A percentile compares a stretch with the other conserved stretches of the same genome.
Evolutionary conservation across 305 asterid genomes (phyloP).

Genomic region (Fraxinus floribunda): DNA sequence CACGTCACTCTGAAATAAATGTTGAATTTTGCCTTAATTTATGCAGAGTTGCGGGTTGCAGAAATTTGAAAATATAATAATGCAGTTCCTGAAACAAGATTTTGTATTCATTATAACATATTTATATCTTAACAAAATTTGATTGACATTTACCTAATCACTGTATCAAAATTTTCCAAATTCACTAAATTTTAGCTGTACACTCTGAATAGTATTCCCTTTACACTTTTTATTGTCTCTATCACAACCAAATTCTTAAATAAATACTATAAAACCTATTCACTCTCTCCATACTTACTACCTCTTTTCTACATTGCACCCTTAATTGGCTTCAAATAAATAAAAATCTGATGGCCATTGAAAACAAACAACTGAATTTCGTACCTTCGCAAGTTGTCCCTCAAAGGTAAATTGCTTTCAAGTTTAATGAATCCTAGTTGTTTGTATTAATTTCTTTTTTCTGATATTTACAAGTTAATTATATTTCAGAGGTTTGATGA

Average conservation of each 20-base stretch:
- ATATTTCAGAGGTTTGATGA: background rate
- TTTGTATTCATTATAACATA: background rate
- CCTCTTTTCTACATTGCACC: background rate
- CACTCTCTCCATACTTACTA: background rate
- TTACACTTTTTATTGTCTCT: background rate
- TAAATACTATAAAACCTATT: background rate
- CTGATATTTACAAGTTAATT: background rate
- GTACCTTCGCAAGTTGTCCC: constrained; percentile 43
- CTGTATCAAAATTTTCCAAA: background rate
- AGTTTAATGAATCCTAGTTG: background rate
- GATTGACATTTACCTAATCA: background rate
- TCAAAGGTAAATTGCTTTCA: constrained; percentile 32
- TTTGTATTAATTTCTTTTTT: background rate
- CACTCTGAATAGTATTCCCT: background rate
- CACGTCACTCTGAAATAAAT: background rate
- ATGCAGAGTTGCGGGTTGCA: background rate
- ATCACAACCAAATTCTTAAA: background rate
- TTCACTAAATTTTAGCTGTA: background rate
- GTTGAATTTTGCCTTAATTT: background rate
- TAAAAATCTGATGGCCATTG: constrained; percentile 53
- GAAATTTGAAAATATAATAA: background rate
- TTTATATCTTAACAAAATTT: background rate
- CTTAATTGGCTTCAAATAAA: background rate
- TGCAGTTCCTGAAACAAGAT: background rate
- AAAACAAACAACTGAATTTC: constrained; percentile 52